These are phyloP conservation scores for Vaccinium corymbosum DNA, from an alignment of 148 eudicot genomes.

Conservation along the genomic window DNA sequence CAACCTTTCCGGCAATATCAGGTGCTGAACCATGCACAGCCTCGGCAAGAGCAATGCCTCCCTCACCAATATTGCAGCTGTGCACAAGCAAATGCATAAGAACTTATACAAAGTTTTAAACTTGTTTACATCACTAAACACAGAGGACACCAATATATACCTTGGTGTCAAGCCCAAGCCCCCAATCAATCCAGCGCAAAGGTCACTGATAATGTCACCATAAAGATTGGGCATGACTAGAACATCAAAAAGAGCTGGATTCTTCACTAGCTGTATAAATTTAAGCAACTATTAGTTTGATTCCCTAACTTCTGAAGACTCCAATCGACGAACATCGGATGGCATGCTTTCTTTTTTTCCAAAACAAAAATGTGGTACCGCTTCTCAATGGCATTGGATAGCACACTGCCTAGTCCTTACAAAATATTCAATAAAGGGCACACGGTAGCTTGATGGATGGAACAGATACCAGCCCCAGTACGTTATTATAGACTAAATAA, in stretches of 20 bases:
- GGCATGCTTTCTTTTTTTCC: not conserved
- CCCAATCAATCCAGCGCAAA: conserved; percentile 96
- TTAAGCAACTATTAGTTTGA: conserved; percentile 11
- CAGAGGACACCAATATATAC: conserved; percentile 25
- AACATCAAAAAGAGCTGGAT: conserved; percentile 92
- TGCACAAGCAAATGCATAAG: not conserved
- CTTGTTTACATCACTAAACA: not conserved
- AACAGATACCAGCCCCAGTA: not conserved
- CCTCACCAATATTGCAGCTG: conserved; percentile 96
- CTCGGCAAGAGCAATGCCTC: conserved; percentile 96
- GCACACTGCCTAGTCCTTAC: not conserved
- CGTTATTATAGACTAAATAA: not conserved
- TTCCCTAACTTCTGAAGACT: not conserved
- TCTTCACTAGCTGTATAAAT: conserved; percentile 83
- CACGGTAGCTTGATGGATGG: not conserved
- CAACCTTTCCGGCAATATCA: conserved; percentile 97
- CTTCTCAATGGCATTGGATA: not conserved
- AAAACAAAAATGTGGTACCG: not conserved
- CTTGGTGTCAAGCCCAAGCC: conserved; percentile 98
- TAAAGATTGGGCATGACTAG: conserved; percentile 98
- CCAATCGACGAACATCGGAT: not conserved
- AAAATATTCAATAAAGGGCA: not conserved
- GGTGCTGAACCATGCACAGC: conserved; percentile 99
- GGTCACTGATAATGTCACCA: conserved; percentile 97
- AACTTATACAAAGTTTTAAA: not conserved